phyloP scores from a whole-genome alignment of 192 early-diverging fungal genomes.

The Bifiguratus adelaidae region DNA sequence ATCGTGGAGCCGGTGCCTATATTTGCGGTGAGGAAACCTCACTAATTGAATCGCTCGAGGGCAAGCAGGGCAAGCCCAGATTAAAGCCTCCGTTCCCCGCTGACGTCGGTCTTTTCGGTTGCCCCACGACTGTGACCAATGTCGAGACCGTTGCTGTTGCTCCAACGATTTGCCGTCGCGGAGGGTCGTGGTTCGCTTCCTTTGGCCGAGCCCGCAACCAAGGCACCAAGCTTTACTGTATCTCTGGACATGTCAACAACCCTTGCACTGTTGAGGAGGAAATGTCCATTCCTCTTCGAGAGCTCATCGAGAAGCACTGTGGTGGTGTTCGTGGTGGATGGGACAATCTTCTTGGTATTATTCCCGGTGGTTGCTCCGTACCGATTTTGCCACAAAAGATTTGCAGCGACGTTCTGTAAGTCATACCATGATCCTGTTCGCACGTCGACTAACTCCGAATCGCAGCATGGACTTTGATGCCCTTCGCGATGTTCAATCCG shows the following conservation, averaged over 20 bases:
- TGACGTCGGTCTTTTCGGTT: conserved; percentile 95
- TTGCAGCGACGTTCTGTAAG: conserved; percentile 74
- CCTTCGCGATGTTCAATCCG: conserved; percentile 85
- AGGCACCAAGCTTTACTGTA: conserved; percentile 96
- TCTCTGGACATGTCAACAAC: conserved; percentile 96
- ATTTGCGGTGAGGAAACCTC: conserved; percentile 97
- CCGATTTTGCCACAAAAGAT: conserved; percentile 76
- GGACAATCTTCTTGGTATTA: conserved; percentile 96
- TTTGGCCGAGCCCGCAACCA: conserved; percentile 89
- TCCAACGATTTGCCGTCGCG: conserved; percentile 77
- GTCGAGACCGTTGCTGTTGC: conserved; percentile 99
- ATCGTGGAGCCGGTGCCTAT: conserved; percentile 96
- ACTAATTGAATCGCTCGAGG: conserved; percentile 84
- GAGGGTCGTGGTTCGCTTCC: conserved; percentile 87
- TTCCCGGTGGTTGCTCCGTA: conserved; percentile 94
- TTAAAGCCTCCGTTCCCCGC: conserved; percentile 99
- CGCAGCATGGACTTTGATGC: conserved; percentile 98
- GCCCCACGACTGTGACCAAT: conserved; percentile 99
- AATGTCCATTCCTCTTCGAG: conserved; percentile 93
- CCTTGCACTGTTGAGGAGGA: conserved; percentile 98
- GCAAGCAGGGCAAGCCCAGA: conserved; percentile 97
- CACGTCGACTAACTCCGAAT: not conserved
- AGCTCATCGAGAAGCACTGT: conserved; percentile 90
- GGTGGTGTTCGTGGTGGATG: conserved; percentile 97
- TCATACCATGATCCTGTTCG: not conserved